These are phyloP conservation scores for Iris macrosiphon DNA, from an alignment of 106 monocot species.

Conservation along the genomic window DNA sequence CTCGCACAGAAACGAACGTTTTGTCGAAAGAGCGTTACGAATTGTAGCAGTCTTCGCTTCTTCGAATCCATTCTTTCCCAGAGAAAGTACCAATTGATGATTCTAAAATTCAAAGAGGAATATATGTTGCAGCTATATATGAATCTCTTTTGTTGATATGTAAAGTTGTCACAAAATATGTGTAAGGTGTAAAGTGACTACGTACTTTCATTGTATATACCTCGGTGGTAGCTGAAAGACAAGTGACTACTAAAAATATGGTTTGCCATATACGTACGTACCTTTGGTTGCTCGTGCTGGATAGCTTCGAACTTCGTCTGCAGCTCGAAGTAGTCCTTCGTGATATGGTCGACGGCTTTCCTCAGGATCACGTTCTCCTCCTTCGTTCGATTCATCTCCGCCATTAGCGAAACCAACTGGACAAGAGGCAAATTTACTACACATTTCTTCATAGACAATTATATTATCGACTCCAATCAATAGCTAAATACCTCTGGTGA, in stretches of 20 bases:
- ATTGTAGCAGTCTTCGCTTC: too few relatives aligned
- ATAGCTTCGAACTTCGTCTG: conserved; percentile 34
- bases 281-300: conserved; percentile 16
- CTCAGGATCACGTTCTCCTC: conserved; percentile 59
- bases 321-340: conserved; percentile 61
- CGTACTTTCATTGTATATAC: too few relatives aligned
- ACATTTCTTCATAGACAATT: not conserved
- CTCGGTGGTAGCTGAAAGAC: not conserved
- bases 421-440: not conserved
- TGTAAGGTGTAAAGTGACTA: too few relatives aligned
- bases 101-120: conserved; percentile 12
- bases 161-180: too few relatives aligned
- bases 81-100: conserved; percentile 31
- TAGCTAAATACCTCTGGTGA: not conserved
- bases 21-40: too few relatives aligned
- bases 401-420: conserved; percentile 20
- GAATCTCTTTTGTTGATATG: too few relatives aligned
- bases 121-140: too few relatives aligned
- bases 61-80: conserved; percentile 14
- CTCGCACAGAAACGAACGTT: too few relatives aligned
- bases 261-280: not conserved
- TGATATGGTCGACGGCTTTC: conserved; percentile 28
- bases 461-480: too few relatives aligned
- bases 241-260: too few relatives aligned
- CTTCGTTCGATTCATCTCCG: conserved; percentile 50